Conservation (phyloP, 768 basidiomycete genomes). For the Rhodotorula diobovata region DNA sequence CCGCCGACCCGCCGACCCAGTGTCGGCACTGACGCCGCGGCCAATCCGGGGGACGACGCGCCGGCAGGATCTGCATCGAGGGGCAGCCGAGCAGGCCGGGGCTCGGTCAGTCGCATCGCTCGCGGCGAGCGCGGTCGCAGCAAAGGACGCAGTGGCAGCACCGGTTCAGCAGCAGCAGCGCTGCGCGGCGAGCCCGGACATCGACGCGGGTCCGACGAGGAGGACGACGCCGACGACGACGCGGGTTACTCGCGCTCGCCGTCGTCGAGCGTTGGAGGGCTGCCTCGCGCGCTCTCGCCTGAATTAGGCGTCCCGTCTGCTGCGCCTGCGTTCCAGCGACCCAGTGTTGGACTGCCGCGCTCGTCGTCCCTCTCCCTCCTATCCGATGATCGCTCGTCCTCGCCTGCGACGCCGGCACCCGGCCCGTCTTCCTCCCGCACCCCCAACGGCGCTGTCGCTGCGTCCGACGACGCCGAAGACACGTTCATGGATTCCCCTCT, state of each 20-base stretch:
- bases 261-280: not conserved
- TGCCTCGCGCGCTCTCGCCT: conserved; percentile 3
- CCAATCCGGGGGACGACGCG: not conserved
- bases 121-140: not conserved
- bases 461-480: not conserved
- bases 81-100: not conserved
- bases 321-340: too few species aligned
- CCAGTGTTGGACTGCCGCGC: not conserved
- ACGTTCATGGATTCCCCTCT: not conserved
- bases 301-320: not conserved
- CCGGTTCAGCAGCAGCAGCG: not conserved
- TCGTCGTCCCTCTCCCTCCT: conserved; percentile 10
- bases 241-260: not conserved
- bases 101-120: not conserved
- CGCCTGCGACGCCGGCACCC: not conserved
- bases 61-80: not conserved
- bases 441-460: not conserved
- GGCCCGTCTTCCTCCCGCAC: not conserved
- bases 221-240: not conserved
- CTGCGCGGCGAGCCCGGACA: not conserved
- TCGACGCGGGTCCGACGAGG: not conserved
- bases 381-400: not conserved
- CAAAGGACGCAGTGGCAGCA: not conserved
- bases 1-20: not conserved
- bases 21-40: not conserved